Evolutionary conservation across 2,329 filamentous ascomycete genomes (phyloP).

Genomic region (Claviceps monticola): DNA sequence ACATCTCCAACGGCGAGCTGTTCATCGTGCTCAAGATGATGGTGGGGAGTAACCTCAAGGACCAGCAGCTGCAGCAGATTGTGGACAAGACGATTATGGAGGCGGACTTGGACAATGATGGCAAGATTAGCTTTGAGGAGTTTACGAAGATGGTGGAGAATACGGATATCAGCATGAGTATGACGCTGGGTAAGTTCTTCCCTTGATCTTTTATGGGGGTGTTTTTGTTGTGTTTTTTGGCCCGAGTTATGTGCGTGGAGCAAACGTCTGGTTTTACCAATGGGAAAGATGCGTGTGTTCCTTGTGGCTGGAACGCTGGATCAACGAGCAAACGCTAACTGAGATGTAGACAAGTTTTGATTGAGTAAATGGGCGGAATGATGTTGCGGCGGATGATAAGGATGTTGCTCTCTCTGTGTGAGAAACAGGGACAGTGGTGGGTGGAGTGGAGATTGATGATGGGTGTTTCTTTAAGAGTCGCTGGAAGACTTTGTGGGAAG

Average conservation of each 20-base stretch:
- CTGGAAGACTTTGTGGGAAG: slow-evolving; percentile 6
- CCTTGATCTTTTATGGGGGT: not conserved
- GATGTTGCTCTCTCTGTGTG: not conserved
- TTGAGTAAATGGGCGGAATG: too few species aligned
- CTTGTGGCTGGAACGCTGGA: too few species aligned
- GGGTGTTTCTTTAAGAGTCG: slow-evolving; percentile 3
- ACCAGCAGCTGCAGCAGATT: slow-evolving; percentile 97
- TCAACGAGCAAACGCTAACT: not conserved
- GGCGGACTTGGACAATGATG: slow-evolving; percentile 87
- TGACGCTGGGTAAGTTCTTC: slow-evolving; percentile 47
- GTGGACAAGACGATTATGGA: slow-evolving; percentile 99
- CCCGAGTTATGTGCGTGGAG: too few species aligned
- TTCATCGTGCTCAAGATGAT: slow-evolving; percentile 99
- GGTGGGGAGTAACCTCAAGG: slow-evolving; percentile 98
- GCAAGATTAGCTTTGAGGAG: slow-evolving; percentile 98
- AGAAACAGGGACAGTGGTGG: not conserved
- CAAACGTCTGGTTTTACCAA: too few species aligned
- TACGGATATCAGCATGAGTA: slow-evolving; percentile 65
- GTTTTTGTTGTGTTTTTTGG: too few species aligned
- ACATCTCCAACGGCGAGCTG: slow-evolving; percentile 95
- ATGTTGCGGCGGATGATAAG: too few species aligned
- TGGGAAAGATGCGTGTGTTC: too few species aligned
- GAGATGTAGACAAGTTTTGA: not conserved
- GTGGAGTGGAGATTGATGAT: not conserved
- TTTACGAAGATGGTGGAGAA: slow-evolving; percentile 98